Conservation (phyloP, 305 asterid species). For the Rubia balearica region DNA sequence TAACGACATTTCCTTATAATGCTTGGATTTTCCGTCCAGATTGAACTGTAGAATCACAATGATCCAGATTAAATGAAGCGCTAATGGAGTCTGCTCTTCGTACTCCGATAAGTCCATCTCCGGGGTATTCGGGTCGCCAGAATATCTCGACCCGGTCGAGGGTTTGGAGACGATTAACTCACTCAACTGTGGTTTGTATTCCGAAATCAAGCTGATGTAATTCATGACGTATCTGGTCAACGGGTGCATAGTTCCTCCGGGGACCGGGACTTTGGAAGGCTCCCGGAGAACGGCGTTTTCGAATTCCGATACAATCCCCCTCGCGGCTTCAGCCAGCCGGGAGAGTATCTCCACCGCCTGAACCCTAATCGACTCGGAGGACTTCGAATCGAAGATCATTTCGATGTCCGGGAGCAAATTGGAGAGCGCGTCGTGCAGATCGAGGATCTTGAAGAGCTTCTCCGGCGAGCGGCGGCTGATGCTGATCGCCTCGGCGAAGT, state of each 20-base stretch:
- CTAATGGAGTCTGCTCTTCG: constrained; percentile 44
- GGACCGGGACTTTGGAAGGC: constrained; percentile 53
- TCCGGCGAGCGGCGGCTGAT: constrained; percentile 65
- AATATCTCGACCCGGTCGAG: constrained; percentile 46
- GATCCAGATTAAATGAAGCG: constrained; percentile 61
- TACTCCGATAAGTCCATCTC: constrained; percentile 58
- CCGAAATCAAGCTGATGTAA: constrained; percentile 56
- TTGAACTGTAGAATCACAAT: constrained; percentile 35
- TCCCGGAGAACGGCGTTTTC: constrained; percentile 64
- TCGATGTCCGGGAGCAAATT: constrained; percentile 58
- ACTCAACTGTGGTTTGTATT: constrained; percentile 48
- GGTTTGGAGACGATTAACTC: constrained; percentile 66
- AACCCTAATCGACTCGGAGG: constrained; percentile 49
- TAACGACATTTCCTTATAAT: constrained; percentile 32
- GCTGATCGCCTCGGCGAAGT: constrained; percentile 76
- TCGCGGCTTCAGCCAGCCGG: constrained; percentile 63
- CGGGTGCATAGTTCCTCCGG: constrained; percentile 76
- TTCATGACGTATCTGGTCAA: constrained; percentile 76
- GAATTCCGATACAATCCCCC: constrained; percentile 61
- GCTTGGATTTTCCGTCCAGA: constrained; percentile 35
- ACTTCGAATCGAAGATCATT: constrained; percentile 45
- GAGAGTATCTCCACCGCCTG: constrained; percentile 60
- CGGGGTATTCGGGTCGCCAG: constrained; percentile 50
- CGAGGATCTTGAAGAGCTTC: constrained; percentile 73
- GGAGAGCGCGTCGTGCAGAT: constrained; percentile 63